These are phyloP conservation scores for Apophysomyces elegans DNA, from an alignment of 371 early-diverging fungal species.

Conservation along the genomic window DNA sequence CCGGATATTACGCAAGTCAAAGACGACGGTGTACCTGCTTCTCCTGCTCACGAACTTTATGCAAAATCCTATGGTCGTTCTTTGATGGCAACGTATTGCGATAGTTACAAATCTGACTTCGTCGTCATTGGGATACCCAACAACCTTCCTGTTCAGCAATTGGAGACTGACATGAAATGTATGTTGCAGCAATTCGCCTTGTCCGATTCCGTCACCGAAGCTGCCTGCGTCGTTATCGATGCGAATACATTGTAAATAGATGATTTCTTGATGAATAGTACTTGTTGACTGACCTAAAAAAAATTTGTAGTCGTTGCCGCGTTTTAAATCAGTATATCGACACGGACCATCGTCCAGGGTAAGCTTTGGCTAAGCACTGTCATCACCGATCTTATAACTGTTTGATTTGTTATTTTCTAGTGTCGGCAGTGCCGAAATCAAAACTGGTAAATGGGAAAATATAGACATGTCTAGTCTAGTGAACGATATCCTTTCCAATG, in stretches of 20 bases:
- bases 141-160: constrained; percentile 48
- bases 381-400: not conserved
- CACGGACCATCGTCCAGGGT: constrained; percentile 12
- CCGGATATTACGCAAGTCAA: constrained; percentile 47
- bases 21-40: constrained; percentile 27
- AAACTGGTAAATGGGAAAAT: constrained; percentile 23
- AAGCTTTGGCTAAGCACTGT: not conserved
- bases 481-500: constrained; percentile 25
- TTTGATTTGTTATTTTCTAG: not conserved
- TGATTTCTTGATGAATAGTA: no score
- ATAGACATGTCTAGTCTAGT: constrained; percentile 36
- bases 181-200: constrained; percentile 49
- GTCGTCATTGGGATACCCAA: constrained; percentile 65
- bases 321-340: constrained; percentile 35
- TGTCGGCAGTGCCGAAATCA: not conserved
- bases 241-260: constrained; percentile 50
- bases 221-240: constrained; percentile 61
- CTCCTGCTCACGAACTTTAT: constrained; percentile 55
- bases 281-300: no score
- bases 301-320: constrained; percentile 37
- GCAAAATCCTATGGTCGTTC: constrained; percentile 71
- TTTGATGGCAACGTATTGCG: constrained; percentile 63
- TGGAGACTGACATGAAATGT: constrained; percentile 59
- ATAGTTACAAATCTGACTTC: constrained; percentile 64
- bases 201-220: constrained; percentile 45